A percentile compares a stretch with the other conserved stretches of the same genome.
phyloP scores from a whole-genome alignment of 495 filamentous ascomycete species.

The Lasiosphaeria hispida region DNA sequence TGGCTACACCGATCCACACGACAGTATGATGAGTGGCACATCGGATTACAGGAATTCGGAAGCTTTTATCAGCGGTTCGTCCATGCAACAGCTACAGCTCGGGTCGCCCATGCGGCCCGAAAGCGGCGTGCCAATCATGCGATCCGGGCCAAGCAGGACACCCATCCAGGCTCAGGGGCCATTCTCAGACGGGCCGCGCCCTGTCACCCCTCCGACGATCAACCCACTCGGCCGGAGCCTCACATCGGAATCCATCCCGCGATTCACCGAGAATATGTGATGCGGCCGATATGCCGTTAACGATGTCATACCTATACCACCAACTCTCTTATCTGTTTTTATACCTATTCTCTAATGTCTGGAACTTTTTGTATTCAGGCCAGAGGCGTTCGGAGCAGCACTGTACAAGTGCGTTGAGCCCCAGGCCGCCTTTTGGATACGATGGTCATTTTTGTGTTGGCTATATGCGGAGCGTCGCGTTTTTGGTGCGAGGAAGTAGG shows the following conservation, averaged over 20 bases:
- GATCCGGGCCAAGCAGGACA: conserved; percentile 45
- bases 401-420: conserved; percentile 5
- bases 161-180: conserved; percentile 41
- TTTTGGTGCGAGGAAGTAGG: neutral
- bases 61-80: conserved; percentile 38
- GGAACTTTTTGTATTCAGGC: conserved; percentile 14
- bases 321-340: conserved; percentile 9
- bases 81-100: conserved; percentile 32
- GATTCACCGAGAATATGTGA: conserved; percentile 56
- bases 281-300: conserved; percentile 1
- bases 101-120: conserved; percentile 49
- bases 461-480: neutral
- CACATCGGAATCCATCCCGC: conserved; percentile 41
- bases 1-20: conserved; percentile 61
- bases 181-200: conserved; percentile 28
- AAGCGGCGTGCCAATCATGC: conserved; percentile 43
- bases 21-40: conserved; percentile 43
- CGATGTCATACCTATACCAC: neutral
- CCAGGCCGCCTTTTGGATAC: conserved; percentile 16
- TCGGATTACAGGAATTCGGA: conserved; percentile 52
- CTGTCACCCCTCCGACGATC: conserved; percentile 28
- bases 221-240: conserved; percentile 47
- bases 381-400: conserved; percentile 4
- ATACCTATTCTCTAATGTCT: conserved; percentile 31
- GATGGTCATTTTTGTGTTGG: conserved; percentile 8